Base-by-base conservation (phyloP, 78 protist species). In the Dictyostelium capitatum region DNA sequence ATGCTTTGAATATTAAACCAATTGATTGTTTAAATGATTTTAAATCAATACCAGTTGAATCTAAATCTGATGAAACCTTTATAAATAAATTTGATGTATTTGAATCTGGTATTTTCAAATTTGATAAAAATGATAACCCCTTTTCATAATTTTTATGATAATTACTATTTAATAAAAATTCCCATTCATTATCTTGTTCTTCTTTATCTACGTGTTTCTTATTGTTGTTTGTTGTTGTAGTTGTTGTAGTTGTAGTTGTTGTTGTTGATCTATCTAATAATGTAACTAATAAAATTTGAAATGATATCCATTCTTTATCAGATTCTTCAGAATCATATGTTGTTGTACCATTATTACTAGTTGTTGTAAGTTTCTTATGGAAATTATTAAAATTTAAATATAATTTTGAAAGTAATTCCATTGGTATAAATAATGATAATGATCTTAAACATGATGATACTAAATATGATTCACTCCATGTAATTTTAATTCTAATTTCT, bases 381-480 rank as follows among this genome's bases (percentile, higher is more conserved):
- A 67, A 32, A 67, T 54, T 19, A 54, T 32, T 50, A 54, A 23
- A 79, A 37, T 79, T 54, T 79, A 54, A 70, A 54, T 79, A 79
- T 15, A 79, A 14, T 2, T 10, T n/a, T 6, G 70, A 59, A 15
- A 79, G 25, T 37, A 79, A 47, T n/a, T 79, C 50, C 25, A 20
- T 25, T 32, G 83, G 70, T 4, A 79, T 37, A 19, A 79, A 56
- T 53, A 70, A 56, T 79, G 65, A 54, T 32, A 79, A 56, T 23
- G 83, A 28, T 30, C 59, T 28, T 32, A 79, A 32, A 56, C 83
- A 79, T 79, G 70, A n/a, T 56, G 83, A 79, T 25, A 54, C 70
- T 54, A 79, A 54, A 79, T 79, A 56, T 4, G 48, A 54, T 8
- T 51, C n/a, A 4, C 37, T 23, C 1, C 54, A 32, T 56, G 57